Conservation (phyloP, 2,329 filamentous ascomycete species). For the Fusarium pseudoanthophilum region DNA sequence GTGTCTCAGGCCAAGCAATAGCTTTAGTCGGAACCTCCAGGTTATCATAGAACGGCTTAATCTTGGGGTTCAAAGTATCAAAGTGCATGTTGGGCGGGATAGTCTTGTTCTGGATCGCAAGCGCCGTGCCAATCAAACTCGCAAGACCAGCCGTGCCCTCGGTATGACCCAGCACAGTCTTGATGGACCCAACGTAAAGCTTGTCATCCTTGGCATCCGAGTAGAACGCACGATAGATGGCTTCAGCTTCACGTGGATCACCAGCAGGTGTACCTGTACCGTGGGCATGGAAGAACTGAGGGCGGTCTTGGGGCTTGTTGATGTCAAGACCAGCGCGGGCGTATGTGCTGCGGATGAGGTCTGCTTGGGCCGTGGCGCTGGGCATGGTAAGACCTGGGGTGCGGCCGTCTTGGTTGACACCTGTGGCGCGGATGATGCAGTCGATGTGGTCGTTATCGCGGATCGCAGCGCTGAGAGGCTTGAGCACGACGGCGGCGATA, state of each 20-base stretch:
- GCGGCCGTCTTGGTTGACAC: not conserved
- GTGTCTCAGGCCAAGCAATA: not conserved
- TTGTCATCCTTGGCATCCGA: not conserved
- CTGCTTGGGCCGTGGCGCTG: not conserved
- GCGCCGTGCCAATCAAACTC: not conserved
- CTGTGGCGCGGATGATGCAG: not conserved
- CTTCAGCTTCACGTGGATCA: not conserved
- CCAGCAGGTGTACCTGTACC: not conserved
- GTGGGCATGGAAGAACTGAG: not conserved
- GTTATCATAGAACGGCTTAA: not conserved
- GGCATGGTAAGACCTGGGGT: not conserved
- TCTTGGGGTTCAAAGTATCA: not conserved
- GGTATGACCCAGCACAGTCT: not conserved
- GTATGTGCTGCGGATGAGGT: not conserved
- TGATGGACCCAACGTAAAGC: not conserved
- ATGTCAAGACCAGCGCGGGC: not conserved
- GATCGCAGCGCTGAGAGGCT: not conserved
- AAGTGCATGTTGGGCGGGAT: not conserved
- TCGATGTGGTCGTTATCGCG: not conserved
- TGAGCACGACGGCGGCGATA: not conserved
- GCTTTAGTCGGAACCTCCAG: not conserved
- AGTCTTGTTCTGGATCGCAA: not conserved
- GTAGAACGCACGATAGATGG: not conserved
- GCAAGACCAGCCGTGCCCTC: not conserved
- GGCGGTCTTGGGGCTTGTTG: fast-evolving